phyloP scores from a whole-genome alignment of 192 early-diverging fungal genomes.

The Entomortierella chlamydospora region DNA sequence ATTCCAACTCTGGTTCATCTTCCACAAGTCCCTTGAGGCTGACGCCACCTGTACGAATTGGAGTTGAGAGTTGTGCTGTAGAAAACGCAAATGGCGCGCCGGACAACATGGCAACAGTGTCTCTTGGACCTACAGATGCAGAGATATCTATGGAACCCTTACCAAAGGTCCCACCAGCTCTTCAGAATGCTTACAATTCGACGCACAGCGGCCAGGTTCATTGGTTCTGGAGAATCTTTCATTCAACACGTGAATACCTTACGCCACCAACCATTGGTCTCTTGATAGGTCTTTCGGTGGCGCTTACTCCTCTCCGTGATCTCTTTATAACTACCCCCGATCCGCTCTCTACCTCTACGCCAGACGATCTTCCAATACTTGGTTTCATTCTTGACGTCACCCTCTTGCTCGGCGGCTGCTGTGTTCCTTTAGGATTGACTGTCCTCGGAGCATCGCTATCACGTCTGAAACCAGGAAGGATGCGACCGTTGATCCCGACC shows the following conservation, averaged over 20 bases:
- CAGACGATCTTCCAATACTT: conserved; percentile 31
- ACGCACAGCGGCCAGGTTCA: background rate
- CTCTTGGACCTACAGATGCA: background rate
- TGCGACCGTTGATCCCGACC: conserved; percentile 36
- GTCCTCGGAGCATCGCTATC: conserved; percentile 45
- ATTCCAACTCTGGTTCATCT: background rate
- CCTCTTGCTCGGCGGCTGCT: conserved; percentile 39
- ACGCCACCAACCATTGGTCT: conserved; percentile 48
- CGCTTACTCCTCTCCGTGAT: conserved; percentile 16
- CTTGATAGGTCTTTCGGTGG: conserved; percentile 20
- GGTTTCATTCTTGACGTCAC: conserved; percentile 46
- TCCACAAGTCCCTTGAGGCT: background rate
- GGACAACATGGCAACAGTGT: conserved; percentile 4
- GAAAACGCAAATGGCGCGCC: background rate
- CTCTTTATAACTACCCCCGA: conserved; percentile 18
- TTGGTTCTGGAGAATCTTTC: conserved; percentile 26
- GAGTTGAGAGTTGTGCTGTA: no score
- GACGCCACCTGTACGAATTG: no score
- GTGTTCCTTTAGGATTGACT: conserved; percentile 39
- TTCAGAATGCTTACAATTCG: conserved; percentile 15
- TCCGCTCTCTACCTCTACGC: conserved; percentile 30
- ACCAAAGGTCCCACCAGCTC: conserved; percentile 34
- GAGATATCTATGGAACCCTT: conserved; percentile 6
- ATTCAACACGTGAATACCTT: conserved; percentile 33
- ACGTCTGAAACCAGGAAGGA: conserved; percentile 39